phyloP scores from a whole-genome alignment of 768 basidiomycete species.

The Boletales sp. region DNA sequence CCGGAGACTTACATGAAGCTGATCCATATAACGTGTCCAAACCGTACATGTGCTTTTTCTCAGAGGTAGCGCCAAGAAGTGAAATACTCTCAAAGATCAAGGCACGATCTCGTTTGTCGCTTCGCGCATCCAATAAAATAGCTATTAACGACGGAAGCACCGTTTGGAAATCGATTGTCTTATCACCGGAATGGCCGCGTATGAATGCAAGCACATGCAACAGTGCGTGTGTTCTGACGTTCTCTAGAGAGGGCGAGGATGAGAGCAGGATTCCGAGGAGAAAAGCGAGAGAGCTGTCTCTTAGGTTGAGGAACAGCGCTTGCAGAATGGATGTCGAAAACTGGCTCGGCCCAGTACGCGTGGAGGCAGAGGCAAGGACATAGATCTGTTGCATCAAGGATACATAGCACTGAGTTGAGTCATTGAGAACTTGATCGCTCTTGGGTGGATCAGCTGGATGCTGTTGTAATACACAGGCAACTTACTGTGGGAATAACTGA shows the following conservation, averaged over 20 bases:
- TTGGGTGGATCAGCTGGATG: conserved; percentile 8
- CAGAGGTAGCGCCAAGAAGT: conserved; percentile 37
- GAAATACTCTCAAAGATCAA: conserved; percentile 54
- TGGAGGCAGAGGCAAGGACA: conserved; percentile 55
- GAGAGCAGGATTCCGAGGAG: conserved; percentile 70
- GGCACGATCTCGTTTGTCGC: conserved; percentile 27
- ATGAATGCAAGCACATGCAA: conserved; percentile 79
- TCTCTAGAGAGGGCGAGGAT: conserved; percentile 21
- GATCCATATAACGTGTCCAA: conserved; percentile 72
- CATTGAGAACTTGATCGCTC: conserved; percentile 7
- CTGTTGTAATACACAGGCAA: neutral
- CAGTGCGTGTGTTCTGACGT: conserved; percentile 55
- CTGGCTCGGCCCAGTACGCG: conserved; percentile 35
- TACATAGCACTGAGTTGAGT: conserved; percentile 43
- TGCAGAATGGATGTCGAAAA: conserved; percentile 59
- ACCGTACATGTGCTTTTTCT: conserved; percentile 58
- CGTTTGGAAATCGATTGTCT: conserved; percentile 73
- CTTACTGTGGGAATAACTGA: conserved; percentile 34
- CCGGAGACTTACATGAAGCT: conserved; percentile 44
- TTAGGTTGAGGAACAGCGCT: conserved; percentile 62
- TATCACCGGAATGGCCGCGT: conserved; percentile 58
- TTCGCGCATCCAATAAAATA: conserved; percentile 37
- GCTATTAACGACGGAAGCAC: conserved; percentile 69
- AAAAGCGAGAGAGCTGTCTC: conserved; percentile 73
- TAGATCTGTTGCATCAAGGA: conserved; percentile 66